A percentile compares a stretch with the other conserved stretches of the same genome.
phyloP scores from a whole-genome alignment of 139 green algal species.

The Chlamydomonas schloesseri region DNA sequence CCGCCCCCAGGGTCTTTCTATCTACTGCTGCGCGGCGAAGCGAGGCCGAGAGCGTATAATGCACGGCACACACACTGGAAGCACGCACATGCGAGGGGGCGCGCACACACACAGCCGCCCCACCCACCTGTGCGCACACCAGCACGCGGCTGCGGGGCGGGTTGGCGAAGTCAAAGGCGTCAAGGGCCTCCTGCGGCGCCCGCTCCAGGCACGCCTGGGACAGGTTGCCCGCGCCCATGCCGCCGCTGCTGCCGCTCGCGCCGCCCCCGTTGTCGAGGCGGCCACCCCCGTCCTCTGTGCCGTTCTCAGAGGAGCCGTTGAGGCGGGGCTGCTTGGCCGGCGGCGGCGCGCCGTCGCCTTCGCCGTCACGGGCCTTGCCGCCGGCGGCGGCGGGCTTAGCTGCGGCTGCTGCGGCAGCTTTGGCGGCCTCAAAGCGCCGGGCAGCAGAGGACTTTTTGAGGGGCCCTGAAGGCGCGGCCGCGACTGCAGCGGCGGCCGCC shows the following conservation, averaged over 20 bases:
- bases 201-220: no score
- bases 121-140: conserved; percentile 75
- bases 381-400: neutral
- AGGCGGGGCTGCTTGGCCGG: neutral
- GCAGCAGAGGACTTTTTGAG: conserved; percentile 37
- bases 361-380: neutral
- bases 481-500: neutral
- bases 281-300: no score
- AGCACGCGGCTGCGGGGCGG: conserved; percentile 64
- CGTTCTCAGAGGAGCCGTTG: neutral
- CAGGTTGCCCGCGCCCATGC: no score
- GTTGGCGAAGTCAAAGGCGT: conserved; percentile 28
- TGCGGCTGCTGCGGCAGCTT: neutral
- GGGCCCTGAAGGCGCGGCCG: neutral
- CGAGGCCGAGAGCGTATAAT: no score
- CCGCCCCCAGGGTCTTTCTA: no score
- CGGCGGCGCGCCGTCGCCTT: neutral
- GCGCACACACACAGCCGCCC: no score
- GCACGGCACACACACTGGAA: no score
- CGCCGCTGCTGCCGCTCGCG: no score
- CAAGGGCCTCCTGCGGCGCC: conserved; percentile 11
- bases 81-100: no score
- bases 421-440: conserved; percentile 7
- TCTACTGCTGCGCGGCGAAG: no score
- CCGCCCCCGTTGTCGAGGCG: no score